phyloP scores from a whole-genome alignment of 768 basidiomycete species.

The Tricholoma furcatifolium region DNA sequence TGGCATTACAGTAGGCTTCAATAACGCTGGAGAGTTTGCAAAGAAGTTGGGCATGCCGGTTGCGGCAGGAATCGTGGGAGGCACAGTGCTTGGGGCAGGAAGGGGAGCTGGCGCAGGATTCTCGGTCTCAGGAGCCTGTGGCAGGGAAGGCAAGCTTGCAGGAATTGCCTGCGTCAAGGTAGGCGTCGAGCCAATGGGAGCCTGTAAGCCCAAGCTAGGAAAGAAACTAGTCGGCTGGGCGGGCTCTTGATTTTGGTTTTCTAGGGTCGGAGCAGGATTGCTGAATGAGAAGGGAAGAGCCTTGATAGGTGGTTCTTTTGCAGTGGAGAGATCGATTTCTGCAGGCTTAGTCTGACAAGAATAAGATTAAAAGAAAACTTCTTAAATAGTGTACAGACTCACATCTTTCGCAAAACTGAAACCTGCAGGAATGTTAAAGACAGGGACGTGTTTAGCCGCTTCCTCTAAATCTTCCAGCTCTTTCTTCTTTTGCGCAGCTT shows the following conservation, averaged over 20 bases:
- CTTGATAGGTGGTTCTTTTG: conserved; percentile 66
- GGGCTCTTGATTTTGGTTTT: conserved; percentile 12
- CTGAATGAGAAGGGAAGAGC: conserved; percentile 65
- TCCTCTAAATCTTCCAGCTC: conserved; percentile 52
- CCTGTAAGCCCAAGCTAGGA: not conserved
- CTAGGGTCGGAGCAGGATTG: conserved; percentile 27
- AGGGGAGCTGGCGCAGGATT: not conserved
- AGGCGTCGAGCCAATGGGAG: not conserved
- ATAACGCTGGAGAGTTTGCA: not conserved
- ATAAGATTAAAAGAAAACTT: conserved; percentile 5
- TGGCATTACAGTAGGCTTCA: not conserved
- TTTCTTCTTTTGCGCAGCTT: conserved; percentile 32
- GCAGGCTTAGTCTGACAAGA: conserved; percentile 30
- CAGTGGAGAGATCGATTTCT: conserved; percentile 37
- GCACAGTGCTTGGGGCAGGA: not conserved
- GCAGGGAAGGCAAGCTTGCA: not conserved
- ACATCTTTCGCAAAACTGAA: conserved; percentile 71
- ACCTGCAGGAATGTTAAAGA: conserved; percentile 57
- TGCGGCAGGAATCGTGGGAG: not conserved
- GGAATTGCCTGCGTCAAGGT: not conserved
- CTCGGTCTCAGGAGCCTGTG: not conserved
- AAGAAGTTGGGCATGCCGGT: conserved; percentile 1
- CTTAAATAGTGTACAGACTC: conserved; percentile 19
- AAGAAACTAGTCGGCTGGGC: not conserved
- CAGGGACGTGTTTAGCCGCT: conserved; percentile 52